Percentiles rank a stretch among this genome's conserved stretches.
phyloP scores from a whole-genome alignment of 371 early-diverging fungal species.

The Mortierella sp. region DNA sequence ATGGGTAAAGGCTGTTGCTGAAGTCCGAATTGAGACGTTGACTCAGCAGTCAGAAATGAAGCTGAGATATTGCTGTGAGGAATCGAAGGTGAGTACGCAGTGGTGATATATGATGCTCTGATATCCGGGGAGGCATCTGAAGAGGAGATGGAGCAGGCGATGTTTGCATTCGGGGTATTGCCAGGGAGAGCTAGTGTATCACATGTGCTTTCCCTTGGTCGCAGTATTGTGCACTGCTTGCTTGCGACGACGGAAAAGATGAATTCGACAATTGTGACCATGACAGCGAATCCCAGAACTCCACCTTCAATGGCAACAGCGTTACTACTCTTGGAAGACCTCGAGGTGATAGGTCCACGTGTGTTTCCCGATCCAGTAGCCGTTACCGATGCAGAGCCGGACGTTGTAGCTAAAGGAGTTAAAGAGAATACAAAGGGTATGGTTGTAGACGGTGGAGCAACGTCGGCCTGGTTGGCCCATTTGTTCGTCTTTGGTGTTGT shows the following conservation, averaged over 20 bases:
- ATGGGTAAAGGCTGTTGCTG: neutral
- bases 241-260: neutral
- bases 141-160: neutral
- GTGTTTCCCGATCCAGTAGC: neutral
- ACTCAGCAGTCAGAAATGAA: too few species aligned
- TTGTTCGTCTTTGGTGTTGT: neutral
- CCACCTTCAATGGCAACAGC: conserved; percentile 4
- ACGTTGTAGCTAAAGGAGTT: neutral
- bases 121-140: neutral
- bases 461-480: neutral
- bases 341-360: neutral
- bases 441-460: neutral
- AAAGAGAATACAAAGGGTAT: neutral
- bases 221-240: neutral
- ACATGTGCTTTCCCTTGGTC: neutral
- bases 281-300: neutral
- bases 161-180: neutral
- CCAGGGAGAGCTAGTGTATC: neutral
- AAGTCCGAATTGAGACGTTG: too few species aligned
- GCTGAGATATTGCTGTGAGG: too few species aligned
- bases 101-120: too few species aligned
- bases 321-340: neutral
- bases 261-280: neutral
- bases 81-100: too few species aligned
- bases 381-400: neutral